phyloP scores from a whole-genome alignment of 345 rosid genomes.

The Sonneratia alba region DNA sequence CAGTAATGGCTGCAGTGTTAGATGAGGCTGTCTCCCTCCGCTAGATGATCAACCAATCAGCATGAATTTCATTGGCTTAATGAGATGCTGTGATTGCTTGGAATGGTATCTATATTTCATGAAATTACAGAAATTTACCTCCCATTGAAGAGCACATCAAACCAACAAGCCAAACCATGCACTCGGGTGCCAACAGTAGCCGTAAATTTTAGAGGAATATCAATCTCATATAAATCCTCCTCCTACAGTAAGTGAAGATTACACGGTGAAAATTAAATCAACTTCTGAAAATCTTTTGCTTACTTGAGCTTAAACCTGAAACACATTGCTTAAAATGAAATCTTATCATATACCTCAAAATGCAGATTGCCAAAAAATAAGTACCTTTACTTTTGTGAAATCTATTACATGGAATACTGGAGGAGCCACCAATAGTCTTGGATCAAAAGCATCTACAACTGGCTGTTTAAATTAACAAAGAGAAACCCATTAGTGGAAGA shows the following conservation, averaged over 20 bases:
- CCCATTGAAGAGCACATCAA: constrained; percentile 90
- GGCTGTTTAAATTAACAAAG: constrained; percentile 45
- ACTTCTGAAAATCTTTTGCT: background rate
- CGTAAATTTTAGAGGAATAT: constrained; percentile 71
- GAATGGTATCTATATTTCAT: background rate
- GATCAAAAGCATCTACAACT: constrained; percentile 99
- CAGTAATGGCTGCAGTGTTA: background rate
- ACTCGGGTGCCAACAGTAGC: constrained; percentile 81
- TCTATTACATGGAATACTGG: constrained; percentile 55
- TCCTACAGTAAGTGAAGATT: constrained; percentile 34
- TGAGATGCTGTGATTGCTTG: too few species aligned
- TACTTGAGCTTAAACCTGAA: background rate
- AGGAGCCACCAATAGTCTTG: constrained; percentile 86
- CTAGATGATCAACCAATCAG: background rate
- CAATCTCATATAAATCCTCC: constrained; percentile 83
- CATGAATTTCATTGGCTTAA: too few species aligned
- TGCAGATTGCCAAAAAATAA: too few species aligned
- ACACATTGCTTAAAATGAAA: background rate
- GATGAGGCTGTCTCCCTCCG: background rate
- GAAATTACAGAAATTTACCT: constrained; percentile 32
- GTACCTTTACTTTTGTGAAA: constrained; percentile 74
- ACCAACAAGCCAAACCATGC: constrained; percentile 99
- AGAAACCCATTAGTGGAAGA: background rate
- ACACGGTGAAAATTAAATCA: background rate
- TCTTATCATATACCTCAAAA: too few species aligned